Conservation (phyloP, 805 yeast species). For the Helenozyma baotianmanensis region DNA sequence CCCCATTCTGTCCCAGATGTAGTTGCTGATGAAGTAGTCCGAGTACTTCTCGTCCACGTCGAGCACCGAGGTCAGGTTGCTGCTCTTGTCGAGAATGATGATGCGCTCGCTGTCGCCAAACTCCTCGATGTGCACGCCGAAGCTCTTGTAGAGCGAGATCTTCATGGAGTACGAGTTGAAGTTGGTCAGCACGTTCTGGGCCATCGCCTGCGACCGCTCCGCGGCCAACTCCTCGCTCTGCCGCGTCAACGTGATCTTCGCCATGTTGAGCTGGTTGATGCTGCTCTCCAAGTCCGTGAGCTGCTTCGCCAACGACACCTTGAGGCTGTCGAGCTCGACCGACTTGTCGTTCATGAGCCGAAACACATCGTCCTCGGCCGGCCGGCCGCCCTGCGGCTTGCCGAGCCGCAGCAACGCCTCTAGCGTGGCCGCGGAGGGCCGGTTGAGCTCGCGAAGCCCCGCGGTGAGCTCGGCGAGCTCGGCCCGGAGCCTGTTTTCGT, state of each 20-base stretch:
- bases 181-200: conserved; percentile 28
- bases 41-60: conserved; percentile 53
- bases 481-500: conserved; percentile 13
- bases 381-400: conserved; percentile 19
- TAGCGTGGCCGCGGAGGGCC: conserved; percentile 18
- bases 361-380: conserved; percentile 20
- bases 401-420: conserved; percentile 17
- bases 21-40: conserved; percentile 67
- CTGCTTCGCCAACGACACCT: conserved; percentile 48
- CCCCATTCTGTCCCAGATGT: conserved; percentile 65
- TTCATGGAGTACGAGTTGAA: conserved; percentile 47
- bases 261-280: conserved; percentile 31
- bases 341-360: conserved; percentile 24
- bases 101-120: conserved; percentile 30
- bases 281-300: conserved; percentile 46
- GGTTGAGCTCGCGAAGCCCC: conserved; percentile 19
- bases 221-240: conserved; percentile 34
- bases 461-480: conserved; percentile 1
- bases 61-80: conserved; percentile 44
- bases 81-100: conserved; percentile 46
- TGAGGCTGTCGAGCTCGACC: conserved; percentile 38
- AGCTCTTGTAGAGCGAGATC: conserved; percentile 52
- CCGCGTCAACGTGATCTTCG: conserved; percentile 32
- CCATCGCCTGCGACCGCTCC: conserved; percentile 24
- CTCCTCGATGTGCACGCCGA: conserved; percentile 52